Conservation (phyloP, 495 filamentous ascomycete genomes). For the Lepraria neglecta region DNA sequence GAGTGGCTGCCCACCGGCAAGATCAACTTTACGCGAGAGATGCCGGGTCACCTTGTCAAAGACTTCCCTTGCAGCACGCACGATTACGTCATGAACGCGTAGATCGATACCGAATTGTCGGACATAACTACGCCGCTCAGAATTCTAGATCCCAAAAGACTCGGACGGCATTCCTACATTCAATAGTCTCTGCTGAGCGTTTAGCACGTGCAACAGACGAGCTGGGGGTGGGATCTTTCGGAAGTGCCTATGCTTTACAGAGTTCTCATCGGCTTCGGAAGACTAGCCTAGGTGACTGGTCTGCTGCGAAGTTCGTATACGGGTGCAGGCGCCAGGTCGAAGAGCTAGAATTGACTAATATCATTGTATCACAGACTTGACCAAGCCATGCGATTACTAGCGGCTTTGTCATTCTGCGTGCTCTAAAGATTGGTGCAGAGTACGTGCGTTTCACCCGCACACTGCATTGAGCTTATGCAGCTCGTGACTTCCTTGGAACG, state of each 20-base stretch:
- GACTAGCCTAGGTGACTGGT: conserved; percentile 54
- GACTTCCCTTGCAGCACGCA: neutral
- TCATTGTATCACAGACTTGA: neutral
- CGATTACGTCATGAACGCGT: neutral
- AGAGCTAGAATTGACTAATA: neutral
- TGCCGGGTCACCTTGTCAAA: neutral
- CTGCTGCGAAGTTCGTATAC: conserved; percentile 76
- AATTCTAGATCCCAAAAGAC: no score
- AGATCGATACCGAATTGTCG: no score
- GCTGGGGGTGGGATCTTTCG: no score
- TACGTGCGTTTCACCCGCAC: conserved; percentile 1
- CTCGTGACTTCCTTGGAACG: neutral
- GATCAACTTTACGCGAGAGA: neutral
- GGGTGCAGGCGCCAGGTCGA: conserved; percentile 33
- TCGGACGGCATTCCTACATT: no score
- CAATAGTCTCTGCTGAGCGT: no score
- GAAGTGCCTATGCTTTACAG: no score
- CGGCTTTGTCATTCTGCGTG: neutral
- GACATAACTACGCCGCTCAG: no score
- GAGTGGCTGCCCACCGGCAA: neutral
- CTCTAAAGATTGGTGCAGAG: neutral
- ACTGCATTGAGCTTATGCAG: conserved; percentile 8
- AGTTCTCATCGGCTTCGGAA: no score
- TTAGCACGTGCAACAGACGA: no score
- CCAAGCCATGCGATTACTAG: neutral